These are phyloP conservation scores for Arabidopsis arenosa DNA, from an alignment of 345 rosid genomes.

Conservation along the genomic window DNA sequence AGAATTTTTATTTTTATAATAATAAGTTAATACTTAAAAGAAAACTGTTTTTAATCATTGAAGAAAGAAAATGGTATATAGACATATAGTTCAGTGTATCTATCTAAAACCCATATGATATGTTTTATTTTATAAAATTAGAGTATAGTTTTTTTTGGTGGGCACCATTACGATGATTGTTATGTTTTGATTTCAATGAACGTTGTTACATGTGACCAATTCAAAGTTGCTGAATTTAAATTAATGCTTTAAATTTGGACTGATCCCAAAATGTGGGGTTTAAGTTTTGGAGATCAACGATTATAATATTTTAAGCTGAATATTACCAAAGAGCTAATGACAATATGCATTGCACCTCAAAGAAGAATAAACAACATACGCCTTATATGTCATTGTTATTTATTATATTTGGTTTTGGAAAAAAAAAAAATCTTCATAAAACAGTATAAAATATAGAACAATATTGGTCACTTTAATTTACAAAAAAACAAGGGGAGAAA, in stretches of 20 bases:
- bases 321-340: slow-evolving; percentile 17
- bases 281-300: slow-evolving; percentile 3
- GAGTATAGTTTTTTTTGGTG: slow-evolving; percentile 23
- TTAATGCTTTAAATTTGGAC: slow-evolving; percentile 18
- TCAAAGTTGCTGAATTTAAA: slow-evolving; percentile 25
- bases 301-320: slow-evolving; percentile 6
- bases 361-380: slow-evolving; percentile 5
- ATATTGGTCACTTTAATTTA: too few relatives aligned
- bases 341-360: slow-evolving; percentile 27
- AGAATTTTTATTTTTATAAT: slow-evolving; percentile 25
- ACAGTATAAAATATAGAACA: neutral
- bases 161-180: slow-evolving; percentile 38
- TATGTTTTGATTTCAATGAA: slow-evolving; percentile 33
- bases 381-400: neutral
- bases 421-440: neutral
- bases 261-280: slow-evolving; percentile 21
- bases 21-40: neutral
- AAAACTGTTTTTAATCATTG: slow-evolving; percentile 28
- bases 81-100: slow-evolving; percentile 45
- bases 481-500: too few relatives aligned
- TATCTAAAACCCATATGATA: slow-evolving; percentile 35
- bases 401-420: neutral
- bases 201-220: slow-evolving; percentile 43
- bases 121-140: slow-evolving; percentile 28
- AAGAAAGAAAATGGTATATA: neutral